Evolutionary conservation across 2,329 filamentous ascomycete species (phyloP), one percentile per base, ranked within the genome.

Genomic region (Aureobasidium leucospermi): DNA sequence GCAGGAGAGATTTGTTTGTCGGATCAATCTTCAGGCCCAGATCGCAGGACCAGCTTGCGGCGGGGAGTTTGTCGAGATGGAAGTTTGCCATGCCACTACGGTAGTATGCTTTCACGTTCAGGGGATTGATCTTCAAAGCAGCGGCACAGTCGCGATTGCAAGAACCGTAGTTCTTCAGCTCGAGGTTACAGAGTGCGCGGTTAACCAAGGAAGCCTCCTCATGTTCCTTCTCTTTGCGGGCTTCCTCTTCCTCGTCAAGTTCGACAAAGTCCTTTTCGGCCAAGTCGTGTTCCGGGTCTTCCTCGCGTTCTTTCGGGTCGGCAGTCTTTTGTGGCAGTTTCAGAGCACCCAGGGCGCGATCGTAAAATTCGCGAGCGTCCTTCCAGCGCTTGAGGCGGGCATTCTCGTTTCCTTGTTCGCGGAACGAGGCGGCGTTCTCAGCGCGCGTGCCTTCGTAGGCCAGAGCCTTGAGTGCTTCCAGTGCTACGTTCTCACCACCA

Each of bases 331-430:
- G 73, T 69, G 89, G 86, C 6, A 77, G 77, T 10, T 81, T 79
- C 16, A 96, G 75, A 6, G 95, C 83, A 10, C 83, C 77, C 56
- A 96, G 80, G n/a, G 87, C 92, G 76, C 96, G 94, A 32, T 82
- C 84, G 72, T 99, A 99, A 72, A 92, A 96, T 72, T 96, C 91
- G 70, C 88, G 87, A 4, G 92, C 94, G 72, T 97, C 91, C 29
- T 74, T 78, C 85, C 88, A 96, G 49, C 84, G 79, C 72, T 85
- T 86, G 59, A 80, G 79, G 66, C 82, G 81, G 70, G 95, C 96
- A 68, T 84, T 86, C 67, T 97, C 93, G 71, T 99, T 99, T 36
- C 94, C 94, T 65, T 90, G 89, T 70, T 93, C 87, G 68, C 94
- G 90, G 77, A 96, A 96, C 64, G 90, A 90, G 46, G 82, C 76